A percentile compares a stretch with the other conserved stretches of the same genome.
phyloP scores from a whole-genome alignment of 371 early-diverging fungal genomes.

The Mycotypha africana region DNA sequence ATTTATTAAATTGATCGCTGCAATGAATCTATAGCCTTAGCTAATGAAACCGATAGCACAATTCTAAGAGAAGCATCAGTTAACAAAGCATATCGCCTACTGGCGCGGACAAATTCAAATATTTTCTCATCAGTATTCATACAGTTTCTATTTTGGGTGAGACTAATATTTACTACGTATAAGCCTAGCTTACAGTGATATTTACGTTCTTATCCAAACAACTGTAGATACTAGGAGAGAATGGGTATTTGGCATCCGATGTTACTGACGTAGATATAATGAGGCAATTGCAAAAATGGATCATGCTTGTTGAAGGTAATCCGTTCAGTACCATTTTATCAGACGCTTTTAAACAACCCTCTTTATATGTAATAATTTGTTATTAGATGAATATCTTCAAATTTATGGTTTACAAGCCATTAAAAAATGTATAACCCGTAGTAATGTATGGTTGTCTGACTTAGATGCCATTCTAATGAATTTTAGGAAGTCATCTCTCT shows the following conservation, averaged over 20 bases:
- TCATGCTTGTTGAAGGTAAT: constrained; percentile 26
- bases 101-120: constrained; percentile 4
- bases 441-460: constrained; percentile 22
- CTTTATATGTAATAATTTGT: no score
- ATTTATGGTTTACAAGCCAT: constrained; percentile 25
- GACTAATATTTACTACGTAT: neutral
- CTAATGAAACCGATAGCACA: constrained; percentile 4
- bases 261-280: constrained; percentile 25
- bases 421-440: constrained; percentile 21
- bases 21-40: constrained; percentile 10
- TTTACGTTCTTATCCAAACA: neutral
- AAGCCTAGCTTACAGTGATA: neutral
- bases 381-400: constrained; percentile 23
- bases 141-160: constrained; percentile 22
- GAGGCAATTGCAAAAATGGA: constrained; percentile 28
- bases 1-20: no score
- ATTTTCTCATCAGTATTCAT: constrained; percentile 6
- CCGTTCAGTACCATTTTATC: neutral
- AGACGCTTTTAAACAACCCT: no score
- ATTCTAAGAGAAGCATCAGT: constrained; percentile 14
- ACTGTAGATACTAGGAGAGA: constrained; percentile 24
- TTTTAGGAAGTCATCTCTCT: constrained; percentile 13
- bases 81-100: constrained; percentile 1
- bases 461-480: constrained; percentile 14
- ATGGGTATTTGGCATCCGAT: constrained; percentile 19